Percentiles rank a stretch among this genome's conserved stretches.
Evolutionary conservation across 768 basidiomycete genomes (phyloP).

Genomic region (Tulasnella sp.): DNA sequence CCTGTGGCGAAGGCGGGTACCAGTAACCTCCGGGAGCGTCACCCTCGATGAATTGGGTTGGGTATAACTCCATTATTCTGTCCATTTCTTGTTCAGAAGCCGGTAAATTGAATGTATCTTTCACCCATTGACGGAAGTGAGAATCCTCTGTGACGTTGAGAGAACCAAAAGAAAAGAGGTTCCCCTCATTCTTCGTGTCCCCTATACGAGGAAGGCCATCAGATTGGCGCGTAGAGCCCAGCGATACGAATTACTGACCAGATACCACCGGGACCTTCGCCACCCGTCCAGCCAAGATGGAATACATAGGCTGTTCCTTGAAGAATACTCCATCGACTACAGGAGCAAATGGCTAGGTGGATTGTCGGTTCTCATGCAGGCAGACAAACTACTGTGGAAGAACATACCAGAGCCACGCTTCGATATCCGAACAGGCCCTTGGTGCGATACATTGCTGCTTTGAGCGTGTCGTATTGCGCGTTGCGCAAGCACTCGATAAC

Average conservation of each 20-base stretch:
- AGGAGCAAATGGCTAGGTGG: slow-evolving; percentile 30
- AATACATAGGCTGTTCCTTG: slow-evolving; percentile 24
- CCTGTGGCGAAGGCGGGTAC: slow-evolving; percentile 4
- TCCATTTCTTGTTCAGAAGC: background rate
- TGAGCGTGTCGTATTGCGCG: slow-evolving; percentile 12
- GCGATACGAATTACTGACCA: background rate
- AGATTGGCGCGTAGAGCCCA: background rate
- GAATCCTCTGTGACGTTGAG: background rate
- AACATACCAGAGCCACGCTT: background rate
- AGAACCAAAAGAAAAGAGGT: slow-evolving; percentile 12
- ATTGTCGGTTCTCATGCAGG: background rate
- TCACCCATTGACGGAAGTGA: background rate
- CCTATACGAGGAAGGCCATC: slow-evolving; percentile 10
- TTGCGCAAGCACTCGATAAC: slow-evolving; percentile 20
- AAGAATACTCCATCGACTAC: slow-evolving; percentile 33
- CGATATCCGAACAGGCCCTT: slow-evolving; percentile 11
- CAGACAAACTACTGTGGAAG: too few species aligned
- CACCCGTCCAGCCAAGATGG: slow-evolving; percentile 28
- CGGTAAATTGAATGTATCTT: background rate
- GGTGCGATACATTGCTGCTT: slow-evolving; percentile 13
- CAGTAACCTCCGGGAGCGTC: background rate
- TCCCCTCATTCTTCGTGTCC: slow-evolving; percentile 21
- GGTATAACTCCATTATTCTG: background rate
- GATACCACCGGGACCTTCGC: slow-evolving; percentile 23
- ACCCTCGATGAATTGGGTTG: background rate